These are phyloP conservation scores for Phoma sp. DNA, from an alignment of 2,329 filamentous ascomycete species.

Conservation along the genomic window DNA sequence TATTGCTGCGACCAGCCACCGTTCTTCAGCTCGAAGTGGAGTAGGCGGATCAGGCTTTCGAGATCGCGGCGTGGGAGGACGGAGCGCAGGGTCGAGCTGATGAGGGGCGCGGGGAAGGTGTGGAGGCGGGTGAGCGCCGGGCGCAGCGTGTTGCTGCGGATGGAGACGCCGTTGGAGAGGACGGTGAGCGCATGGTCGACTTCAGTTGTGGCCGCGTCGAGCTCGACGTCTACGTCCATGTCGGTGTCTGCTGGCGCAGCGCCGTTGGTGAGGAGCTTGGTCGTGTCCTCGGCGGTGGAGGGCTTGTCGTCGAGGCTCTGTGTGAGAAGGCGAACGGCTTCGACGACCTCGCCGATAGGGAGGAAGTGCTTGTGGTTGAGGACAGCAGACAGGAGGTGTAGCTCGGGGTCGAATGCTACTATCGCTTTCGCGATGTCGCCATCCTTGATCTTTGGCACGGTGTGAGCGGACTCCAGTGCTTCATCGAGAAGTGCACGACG, in stretches of 20 bases:
- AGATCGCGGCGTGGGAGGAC: slow-evolving; percentile 71
- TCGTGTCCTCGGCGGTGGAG: slow-evolving; percentile 30
- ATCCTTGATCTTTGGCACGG: slow-evolving; percentile 58
- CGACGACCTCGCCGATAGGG: slow-evolving; percentile 68
- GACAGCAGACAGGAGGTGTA: slow-evolving; percentile 70
- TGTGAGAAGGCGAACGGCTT: slow-evolving; percentile 70
- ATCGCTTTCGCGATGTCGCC: slow-evolving; percentile 68
- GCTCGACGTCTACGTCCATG: slow-evolving; percentile 47
- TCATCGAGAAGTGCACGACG: slow-evolving; percentile 48
- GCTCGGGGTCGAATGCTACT: slow-evolving; percentile 69
- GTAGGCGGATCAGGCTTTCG: slow-evolving; percentile 72
- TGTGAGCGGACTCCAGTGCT: slow-evolving; percentile 49
- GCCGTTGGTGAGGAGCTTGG: slow-evolving; percentile 50
- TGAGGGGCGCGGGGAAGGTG: slow-evolving; percentile 64
- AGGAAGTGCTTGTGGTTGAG: slow-evolving; percentile 68
- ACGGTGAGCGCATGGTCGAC: slow-evolving; percentile 72
- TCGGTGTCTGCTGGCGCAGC: slow-evolving; percentile 27
- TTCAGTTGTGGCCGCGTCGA: slow-evolving; percentile 56
- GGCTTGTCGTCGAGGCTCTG: slow-evolving; percentile 65
- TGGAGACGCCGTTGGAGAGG: slow-evolving; percentile 67
- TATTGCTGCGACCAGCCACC: slow-evolving; percentile 79
- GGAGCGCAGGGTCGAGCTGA: slow-evolving; percentile 68
- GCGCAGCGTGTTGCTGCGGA: slow-evolving; percentile 68
- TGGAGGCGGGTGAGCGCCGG: slow-evolving; percentile 73
- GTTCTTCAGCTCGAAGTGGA: slow-evolving; percentile 74